Conservation (phyloP, 345 rosid species). For the Xanthoceras sorbifolium region DNA sequence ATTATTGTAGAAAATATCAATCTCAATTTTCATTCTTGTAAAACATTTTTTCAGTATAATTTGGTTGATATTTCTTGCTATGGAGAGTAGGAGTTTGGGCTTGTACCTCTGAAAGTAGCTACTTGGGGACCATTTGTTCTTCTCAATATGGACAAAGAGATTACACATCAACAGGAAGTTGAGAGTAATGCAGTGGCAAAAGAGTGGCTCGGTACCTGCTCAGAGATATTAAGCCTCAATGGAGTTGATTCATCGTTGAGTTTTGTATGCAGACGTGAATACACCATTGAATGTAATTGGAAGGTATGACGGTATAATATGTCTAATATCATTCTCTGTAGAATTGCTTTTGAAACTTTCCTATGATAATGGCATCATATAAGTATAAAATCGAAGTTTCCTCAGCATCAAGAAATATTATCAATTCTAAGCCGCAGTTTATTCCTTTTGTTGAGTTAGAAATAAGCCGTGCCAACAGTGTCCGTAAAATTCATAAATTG, state of each 20-base stretch:
- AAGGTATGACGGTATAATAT: constrained; percentile 48
- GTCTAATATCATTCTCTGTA: neutral
- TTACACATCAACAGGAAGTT: constrained; percentile 27
- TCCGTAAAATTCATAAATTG: neutral
- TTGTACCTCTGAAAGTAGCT: constrained; percentile 63
- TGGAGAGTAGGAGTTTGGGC: constrained; percentile 77
- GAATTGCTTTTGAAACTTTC: neutral
- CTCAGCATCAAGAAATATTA: neutral
- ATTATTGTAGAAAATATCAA: neutral
- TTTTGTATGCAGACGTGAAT: constrained; percentile 73
- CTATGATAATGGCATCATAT: neutral
- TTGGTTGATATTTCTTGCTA: constrained; percentile 23
- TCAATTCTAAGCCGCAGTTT: neutral
- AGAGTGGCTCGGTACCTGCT: constrained; percentile 86
- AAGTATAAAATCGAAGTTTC: neutral
- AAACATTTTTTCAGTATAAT: constrained; percentile 14
- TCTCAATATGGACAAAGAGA: constrained; percentile 50
- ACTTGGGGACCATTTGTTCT: constrained; percentile 93
- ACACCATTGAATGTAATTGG: constrained; percentile 83
- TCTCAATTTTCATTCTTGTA: constrained; percentile 7
- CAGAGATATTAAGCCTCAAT: constrained; percentile 47
- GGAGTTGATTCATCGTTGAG: constrained; percentile 67
- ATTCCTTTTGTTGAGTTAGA: neutral
- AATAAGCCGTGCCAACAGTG: neutral
- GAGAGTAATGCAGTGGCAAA: constrained; percentile 36